Percentiles rank a stretch among this genome's conserved stretches.
phyloP scores from a whole-genome alignment of 2,329 filamentous ascomycete species.

The Diaporthe sp. region DNA sequence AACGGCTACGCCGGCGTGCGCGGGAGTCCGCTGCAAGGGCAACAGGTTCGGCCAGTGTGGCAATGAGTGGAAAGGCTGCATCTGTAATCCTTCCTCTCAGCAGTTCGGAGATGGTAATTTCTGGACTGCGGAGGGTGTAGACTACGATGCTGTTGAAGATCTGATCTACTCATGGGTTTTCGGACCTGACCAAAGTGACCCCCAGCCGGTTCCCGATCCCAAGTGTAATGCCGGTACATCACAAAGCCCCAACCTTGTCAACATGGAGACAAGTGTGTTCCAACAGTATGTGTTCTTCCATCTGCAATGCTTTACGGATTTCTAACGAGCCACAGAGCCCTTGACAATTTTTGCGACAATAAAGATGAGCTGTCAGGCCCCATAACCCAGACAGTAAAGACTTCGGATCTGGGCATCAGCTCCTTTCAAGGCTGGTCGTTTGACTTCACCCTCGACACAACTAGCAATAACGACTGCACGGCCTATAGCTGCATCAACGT shows the following conservation, averaged over 20 bases:
- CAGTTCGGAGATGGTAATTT: not conserved
- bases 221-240: conserved; percentile 16
- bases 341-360: conserved; percentile 2
- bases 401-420: conserved; percentile 17
- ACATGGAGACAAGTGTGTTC: conserved; percentile 16
- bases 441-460: conserved; percentile 2
- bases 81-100: conserved; percentile 15
- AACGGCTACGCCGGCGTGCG: conserved; percentile 6
- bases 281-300: conserved; percentile 23
- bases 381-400: conserved; percentile 4
- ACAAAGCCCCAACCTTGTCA: conserved; percentile 3
- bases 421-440: conserved; percentile 5
- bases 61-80: conserved; percentile 18
- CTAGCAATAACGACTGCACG: conserved; percentile 10
- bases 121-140: conserved; percentile 16
- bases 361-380: not conserved
- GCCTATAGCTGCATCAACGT: conserved; percentile 8
- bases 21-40: conserved; percentile 11
- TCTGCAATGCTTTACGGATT: not conserved
- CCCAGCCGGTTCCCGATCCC: conserved; percentile 3
- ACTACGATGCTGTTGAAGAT: conserved; percentile 19
- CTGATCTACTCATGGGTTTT: conserved; percentile 17
- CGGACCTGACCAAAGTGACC: conserved; percentile 21
- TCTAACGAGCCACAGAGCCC: conserved; percentile 9
- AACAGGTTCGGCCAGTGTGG: conserved; percentile 17